Conservation (phyloP, 768 basidiomycete genomes). For the Russula dissimulans region DNA sequence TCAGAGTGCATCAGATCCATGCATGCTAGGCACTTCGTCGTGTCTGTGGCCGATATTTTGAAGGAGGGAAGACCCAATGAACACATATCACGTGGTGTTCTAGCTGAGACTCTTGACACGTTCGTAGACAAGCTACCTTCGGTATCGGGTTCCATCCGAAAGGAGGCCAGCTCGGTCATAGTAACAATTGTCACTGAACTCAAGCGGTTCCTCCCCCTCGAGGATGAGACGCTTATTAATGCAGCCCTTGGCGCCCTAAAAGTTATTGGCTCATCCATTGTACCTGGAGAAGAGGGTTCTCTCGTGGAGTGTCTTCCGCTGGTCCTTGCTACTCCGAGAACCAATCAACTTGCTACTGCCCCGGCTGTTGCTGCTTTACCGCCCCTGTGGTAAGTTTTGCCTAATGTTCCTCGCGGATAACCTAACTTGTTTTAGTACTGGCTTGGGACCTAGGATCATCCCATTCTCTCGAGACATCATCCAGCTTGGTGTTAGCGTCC, state of each 20-base stretch:
- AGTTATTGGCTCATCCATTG: slow-evolving; percentile 47
- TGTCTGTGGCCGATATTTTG: slow-evolving; percentile 46
- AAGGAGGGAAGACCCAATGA: slow-evolving; percentile 10
- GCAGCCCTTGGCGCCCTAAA: slow-evolving; percentile 54
- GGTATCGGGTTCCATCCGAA: slow-evolving; percentile 48
- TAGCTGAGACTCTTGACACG: slow-evolving; percentile 56
- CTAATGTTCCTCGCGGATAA: slow-evolving; percentile 10
- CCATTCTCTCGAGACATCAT: slow-evolving; percentile 73
- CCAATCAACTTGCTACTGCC: slow-evolving; percentile 28
- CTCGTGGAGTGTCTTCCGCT: slow-evolving; percentile 52
- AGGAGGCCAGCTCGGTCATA: slow-evolving; percentile 40
- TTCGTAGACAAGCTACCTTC: slow-evolving; percentile 56
- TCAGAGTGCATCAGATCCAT: slow-evolving; percentile 43
- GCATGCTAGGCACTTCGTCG: slow-evolving; percentile 61
- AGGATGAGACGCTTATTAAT: slow-evolving; percentile 32
- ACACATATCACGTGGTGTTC: slow-evolving; percentile 5
- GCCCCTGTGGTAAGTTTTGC: slow-evolving; percentile 47
- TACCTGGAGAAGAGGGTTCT: slow-evolving; percentile 55
- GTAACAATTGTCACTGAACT: slow-evolving; percentile 44
- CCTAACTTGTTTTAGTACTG: slow-evolving; percentile 36
- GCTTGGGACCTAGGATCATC: slow-evolving; percentile 82
- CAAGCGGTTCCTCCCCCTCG: slow-evolving; percentile 37
- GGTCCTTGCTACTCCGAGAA: slow-evolving; percentile 41
- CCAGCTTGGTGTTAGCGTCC: slow-evolving; percentile 41
- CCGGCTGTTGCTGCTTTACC: slow-evolving; percentile 45